Evolutionary conservation across 169 alveolate genomes (phyloP).

Genomic region (Eimeria acervulina): DNA sequence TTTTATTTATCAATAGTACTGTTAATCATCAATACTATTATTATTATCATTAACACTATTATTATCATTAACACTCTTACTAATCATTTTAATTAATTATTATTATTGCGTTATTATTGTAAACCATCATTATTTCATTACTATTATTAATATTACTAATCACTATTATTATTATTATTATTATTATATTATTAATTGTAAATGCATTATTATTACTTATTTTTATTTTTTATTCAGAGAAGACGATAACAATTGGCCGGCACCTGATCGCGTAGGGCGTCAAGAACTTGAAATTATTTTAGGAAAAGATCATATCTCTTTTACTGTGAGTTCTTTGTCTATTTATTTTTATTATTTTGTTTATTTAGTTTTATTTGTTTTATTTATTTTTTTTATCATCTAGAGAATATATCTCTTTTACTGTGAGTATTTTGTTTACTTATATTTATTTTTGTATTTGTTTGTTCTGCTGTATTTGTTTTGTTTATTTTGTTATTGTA

Average conservation of each 20-base stretch:
- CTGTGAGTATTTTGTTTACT: conserved; percentile 79
- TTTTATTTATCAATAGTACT: conserved; percentile 35
- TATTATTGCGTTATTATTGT: too few relatives aligned
- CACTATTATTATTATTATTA: too few relatives aligned
- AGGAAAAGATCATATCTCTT: conserved; percentile 93
- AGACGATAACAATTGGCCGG: conserved; percentile 97
- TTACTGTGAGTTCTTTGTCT: conserved; percentile 85
- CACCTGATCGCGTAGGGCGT: conserved; percentile 97
- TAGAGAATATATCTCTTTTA: conserved; percentile 92
- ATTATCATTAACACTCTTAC: too few relatives aligned
- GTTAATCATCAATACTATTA: too few relatives aligned
- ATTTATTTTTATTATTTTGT: background rate
- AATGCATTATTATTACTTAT: too few relatives aligned
- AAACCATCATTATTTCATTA: too few relatives aligned
- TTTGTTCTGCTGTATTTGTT: conserved; percentile 87
- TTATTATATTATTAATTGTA: too few relatives aligned
- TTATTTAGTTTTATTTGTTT: conserved; percentile 88
- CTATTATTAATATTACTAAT: too few relatives aligned
- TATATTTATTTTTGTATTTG: conserved; percentile 88
- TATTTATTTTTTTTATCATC: too few relatives aligned
- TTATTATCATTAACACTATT: too few relatives aligned
- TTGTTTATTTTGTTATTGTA: background rate
- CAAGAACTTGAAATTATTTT: conserved; percentile 97
- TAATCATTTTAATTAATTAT: too few relatives aligned
- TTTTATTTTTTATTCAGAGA: conserved; percentile 89